A percentile compares a stretch with the other conserved stretches of the same genome.
phyloP scores from a whole-genome alignment of 2,329 filamentous ascomycete genomes.

The Xylaria sp. region DNA sequence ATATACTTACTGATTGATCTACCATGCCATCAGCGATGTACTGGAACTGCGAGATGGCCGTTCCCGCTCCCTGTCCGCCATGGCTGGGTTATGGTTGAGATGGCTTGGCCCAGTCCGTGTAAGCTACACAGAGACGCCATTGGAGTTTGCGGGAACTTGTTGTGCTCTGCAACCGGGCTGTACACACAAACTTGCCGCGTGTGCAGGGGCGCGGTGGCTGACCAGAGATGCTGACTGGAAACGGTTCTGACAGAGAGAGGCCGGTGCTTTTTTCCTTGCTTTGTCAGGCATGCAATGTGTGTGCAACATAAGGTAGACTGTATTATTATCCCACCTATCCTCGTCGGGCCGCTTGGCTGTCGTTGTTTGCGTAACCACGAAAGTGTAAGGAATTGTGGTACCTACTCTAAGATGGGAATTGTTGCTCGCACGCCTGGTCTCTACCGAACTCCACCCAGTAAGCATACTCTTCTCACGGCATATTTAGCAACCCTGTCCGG shows the following conservation, averaged over 20 bases:
- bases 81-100: neutral
- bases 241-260: neutral
- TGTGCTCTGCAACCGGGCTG: slow-evolving; percentile 11
- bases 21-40: slow-evolving; percentile 17
- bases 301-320: slow-evolving; percentile 29
- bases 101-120: neutral
- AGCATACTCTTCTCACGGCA: slow-evolving; percentile 21
- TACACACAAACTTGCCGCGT: slow-evolving; percentile 13
- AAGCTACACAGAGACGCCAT: slow-evolving; percentile 18
- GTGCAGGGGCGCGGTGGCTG: slow-evolving; percentile 13
- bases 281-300: slow-evolving; percentile 23
- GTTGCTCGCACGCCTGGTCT: slow-evolving; percentile 13
- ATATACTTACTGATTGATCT: slow-evolving; percentile 13
- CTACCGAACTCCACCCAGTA: slow-evolving; percentile 26
- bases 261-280: slow-evolving; percentile 18
- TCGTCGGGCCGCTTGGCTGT: slow-evolving; percentile 23
- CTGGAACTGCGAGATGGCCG: slow-evolving; percentile 16
- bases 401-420: slow-evolving; percentile 21
- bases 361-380: slow-evolving; percentile 29
- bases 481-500: slow-evolving; percentile 24
- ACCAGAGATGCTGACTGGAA: neutral
- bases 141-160: slow-evolving; percentile 13
- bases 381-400: slow-evolving; percentile 19
- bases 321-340: slow-evolving; percentile 19
- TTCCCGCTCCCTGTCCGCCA: neutral